Evolutionary conservation across 2,329 filamentous ascomycete genomes (phyloP), one percentile per base, ranked within the genome.

Genomic region (Geoglossum cookeanum): DNA sequence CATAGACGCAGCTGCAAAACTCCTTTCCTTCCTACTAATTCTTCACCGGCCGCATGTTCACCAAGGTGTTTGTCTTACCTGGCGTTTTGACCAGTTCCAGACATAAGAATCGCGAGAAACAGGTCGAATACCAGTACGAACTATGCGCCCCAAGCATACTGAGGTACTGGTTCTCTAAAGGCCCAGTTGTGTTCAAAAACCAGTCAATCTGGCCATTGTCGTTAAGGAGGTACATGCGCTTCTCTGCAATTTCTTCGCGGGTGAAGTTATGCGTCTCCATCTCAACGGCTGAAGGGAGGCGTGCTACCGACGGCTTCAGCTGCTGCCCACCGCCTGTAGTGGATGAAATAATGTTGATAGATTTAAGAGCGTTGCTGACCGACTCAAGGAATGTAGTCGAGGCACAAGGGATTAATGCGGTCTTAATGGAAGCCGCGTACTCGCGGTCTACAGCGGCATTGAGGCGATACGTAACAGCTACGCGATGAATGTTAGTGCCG

Each of bases 121-220:
- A 92, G 32, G 75, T 79, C 64, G 85, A 82, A 1, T 81, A 78
- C 92, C 92, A 98, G 69, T 98, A 98, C 67, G 86, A 91, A 58
- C 87, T 89, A 69, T 98, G 92, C 7, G 92, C 92, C 58, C 88
- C 87, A 57, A 98, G 72, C 92, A 98, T 98, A 63, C 94, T 96
- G 39, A 97, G 71, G 67, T 98, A 98, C 70, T 97, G 90, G 29
- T 96, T 89, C 69, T 95, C 92, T 39, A 98, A 73, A 3, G 90
- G 84, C 0, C 92, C 92, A 1, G 87, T 85, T 6, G 87, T 89
- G 54, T 81, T 81, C 54, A 98, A 72, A 64, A 84, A 94, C 69
- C 81, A 98, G 68, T 98, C 92, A 45, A 98, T 83, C 70, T 98
- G 92, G 0, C 90, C 91, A 62, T 97, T 97, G 64, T 98, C 92